Percentiles rank a stretch among this genome's conserved stretches.
Evolutionary conservation across 179 eudicot species (phyloP).

Genomic region (Nepenthes alata): DNA sequence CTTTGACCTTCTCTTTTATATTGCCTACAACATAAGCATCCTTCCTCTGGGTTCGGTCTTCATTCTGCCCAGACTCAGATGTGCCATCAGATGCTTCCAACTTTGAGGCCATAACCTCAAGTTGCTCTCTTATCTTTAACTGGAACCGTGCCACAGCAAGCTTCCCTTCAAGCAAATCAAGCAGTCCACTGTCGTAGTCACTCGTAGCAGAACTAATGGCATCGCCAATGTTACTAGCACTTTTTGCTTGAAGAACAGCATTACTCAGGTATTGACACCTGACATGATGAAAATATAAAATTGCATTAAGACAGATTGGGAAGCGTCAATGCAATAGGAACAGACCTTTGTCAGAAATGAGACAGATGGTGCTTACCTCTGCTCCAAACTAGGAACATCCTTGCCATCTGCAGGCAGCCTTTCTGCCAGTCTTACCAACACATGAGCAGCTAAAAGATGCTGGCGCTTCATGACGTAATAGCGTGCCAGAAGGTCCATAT

Average conservation of each 20-base stretch:
- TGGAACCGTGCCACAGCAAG: conserved; percentile 91
- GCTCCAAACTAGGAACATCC: conserved; percentile 64
- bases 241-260: conserved; percentile 95
- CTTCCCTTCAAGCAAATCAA: conserved; percentile 92
- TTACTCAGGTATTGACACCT: conserved; percentile 85
- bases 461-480: conserved; percentile 90
- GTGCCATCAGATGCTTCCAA: conserved; percentile 40
- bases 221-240: conserved; percentile 43
- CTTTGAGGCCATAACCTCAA: conserved; percentile 49
- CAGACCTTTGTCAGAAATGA: not conserved
- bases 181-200: conserved; percentile 63
- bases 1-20: conserved; percentile 58
- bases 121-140: conserved; percentile 60
- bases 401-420: conserved; percentile 53
- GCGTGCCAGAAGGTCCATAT: conserved; percentile 80
- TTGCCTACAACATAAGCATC: conserved; percentile 26
- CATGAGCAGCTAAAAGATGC: conserved; percentile 90
- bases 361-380: conserved; percentile 33
- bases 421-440: conserved; percentile 74
- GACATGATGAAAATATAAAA: conserved; percentile 17
- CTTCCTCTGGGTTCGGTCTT: conserved; percentile 22
- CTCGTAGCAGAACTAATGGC: conserved; percentile 33
- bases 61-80: conserved; percentile 45
- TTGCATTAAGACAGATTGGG: not conserved
- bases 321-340: not conserved